phyloP scores from a whole-genome alignment of 176 grass and related monocot species.

The Guadua angustifolia region DNA sequence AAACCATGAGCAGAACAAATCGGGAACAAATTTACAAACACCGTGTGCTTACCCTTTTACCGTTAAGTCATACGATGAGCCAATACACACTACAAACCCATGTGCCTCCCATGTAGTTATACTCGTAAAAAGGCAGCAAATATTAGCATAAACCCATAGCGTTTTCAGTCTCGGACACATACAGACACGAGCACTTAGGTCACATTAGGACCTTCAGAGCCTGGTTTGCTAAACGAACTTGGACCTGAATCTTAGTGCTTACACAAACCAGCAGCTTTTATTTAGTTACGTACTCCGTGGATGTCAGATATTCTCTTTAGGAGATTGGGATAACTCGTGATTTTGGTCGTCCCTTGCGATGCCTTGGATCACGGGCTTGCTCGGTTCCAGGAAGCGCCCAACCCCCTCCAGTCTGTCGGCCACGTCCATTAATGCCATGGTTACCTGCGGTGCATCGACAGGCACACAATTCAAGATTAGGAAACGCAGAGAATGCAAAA shows the following conservation, averaged over 20 bases:
- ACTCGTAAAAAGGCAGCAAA: neutral
- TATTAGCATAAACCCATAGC: neutral
- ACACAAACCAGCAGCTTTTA: neutral
- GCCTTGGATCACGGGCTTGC: constrained; percentile 37
- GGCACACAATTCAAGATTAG: neutral
- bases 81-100: neutral
- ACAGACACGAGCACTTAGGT: neutral
- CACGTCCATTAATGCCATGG: constrained; percentile 11
- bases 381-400: constrained; percentile 51
- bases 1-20: neutral
- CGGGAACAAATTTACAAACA: neutral
- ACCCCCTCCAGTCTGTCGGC: constrained; percentile 11
- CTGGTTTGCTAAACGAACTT: constrained; percentile 5
- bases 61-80: neutral
- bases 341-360: constrained; percentile 27
- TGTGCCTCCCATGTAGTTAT: neutral
- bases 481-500: neutral
- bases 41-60: neutral
- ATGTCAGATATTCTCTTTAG: neutral
- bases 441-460: constrained; percentile 24
- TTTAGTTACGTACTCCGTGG: constrained; percentile 5
- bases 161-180: neutral
- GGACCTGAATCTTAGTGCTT: constrained; percentile 1
- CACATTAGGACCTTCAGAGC: neutral
- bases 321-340: constrained; percentile 52